Conservation (phyloP, 2,329 filamentous ascomycete genomes). For the Fonsecaea monophora region DNA sequence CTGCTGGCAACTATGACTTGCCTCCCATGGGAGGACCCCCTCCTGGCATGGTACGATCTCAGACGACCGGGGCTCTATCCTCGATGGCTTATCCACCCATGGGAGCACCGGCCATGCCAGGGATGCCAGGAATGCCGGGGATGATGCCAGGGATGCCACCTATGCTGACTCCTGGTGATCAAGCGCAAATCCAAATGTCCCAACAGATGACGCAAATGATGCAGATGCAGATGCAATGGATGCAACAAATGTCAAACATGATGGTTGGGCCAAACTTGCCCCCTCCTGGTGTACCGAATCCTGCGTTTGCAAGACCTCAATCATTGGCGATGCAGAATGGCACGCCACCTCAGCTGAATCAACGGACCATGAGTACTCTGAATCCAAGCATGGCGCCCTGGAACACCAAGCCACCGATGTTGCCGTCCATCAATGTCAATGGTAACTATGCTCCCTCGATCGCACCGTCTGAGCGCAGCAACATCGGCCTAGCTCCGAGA, state of each 20-base stretch:
- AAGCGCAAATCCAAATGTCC: conserved; percentile 78
- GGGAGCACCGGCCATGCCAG: conserved; percentile 30
- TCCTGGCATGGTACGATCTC: conserved; percentile 47
- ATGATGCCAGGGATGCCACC: conserved; percentile 38
- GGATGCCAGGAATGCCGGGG: conserved; percentile 32
- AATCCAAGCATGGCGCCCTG: conserved; percentile 63
- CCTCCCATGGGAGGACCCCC: conserved; percentile 39
- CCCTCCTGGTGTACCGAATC: conserved; percentile 21
- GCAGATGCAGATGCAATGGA: conserved; percentile 94
- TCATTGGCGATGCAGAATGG: conserved; percentile 32
- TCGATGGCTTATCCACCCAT: conserved; percentile 35
- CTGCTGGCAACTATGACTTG: conserved; percentile 52
- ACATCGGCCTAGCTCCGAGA: conserved; percentile 83
- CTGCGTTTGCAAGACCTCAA: conserved; percentile 27
- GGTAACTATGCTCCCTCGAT: conserved; percentile 82
- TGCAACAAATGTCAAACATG: conserved; percentile 72
- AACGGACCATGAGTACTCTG: conserved; percentile 84
- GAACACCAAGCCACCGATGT: conserved; percentile 47
- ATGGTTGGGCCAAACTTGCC: conserved; percentile 56
- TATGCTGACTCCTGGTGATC: conserved; percentile 66
- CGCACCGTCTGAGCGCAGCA: conserved; percentile 93
- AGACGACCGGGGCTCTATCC: conserved; percentile 46
- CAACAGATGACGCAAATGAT: conserved; percentile 87
- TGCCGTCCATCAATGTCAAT: conserved; percentile 40
- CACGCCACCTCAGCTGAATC: conserved; percentile 46